Conservation (phyloP, 2,329 filamentous ascomycete genomes). For the Pyrenophora tritici-repentis region DNA sequence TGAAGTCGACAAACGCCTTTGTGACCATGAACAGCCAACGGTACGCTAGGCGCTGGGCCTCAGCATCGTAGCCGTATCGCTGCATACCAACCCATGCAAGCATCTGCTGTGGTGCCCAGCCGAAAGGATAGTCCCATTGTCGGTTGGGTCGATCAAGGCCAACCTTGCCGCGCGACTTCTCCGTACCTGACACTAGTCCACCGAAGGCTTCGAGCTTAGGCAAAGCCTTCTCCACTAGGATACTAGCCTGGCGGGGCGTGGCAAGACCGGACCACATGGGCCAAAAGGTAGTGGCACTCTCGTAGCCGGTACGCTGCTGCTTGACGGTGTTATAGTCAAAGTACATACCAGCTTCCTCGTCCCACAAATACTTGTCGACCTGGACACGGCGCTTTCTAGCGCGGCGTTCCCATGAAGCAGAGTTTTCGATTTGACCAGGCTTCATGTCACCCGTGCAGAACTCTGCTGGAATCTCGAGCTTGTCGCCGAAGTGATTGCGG, state of each 20-base stretch:
- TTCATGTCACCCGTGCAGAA: slow-evolving; percentile 71
- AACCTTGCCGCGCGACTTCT: slow-evolving; percentile 81
- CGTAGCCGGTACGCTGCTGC: slow-evolving; percentile 80
- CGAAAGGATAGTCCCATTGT: slow-evolving; percentile 98
- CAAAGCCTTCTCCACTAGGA: slow-evolving; percentile 78
- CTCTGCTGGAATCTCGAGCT: slow-evolving; percentile 77
- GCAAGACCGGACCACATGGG: slow-evolving; percentile 93
- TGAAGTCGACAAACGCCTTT: slow-evolving; percentile 97
- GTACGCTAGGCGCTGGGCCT: slow-evolving; percentile 87
- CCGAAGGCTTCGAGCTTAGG: slow-evolving; percentile 88
- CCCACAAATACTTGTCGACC: slow-evolving; percentile 94
- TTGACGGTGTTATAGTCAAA: slow-evolving; percentile 94
- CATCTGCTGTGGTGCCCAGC: slow-evolving; percentile 99
- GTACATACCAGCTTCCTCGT: slow-evolving; percentile 90
- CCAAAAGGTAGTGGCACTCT: slow-evolving; percentile 95
- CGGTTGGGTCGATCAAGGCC: slow-evolving; percentile 85
- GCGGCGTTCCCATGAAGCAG: slow-evolving; percentile 86
- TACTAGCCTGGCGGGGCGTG: slow-evolving; percentile 81
- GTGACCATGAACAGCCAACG: slow-evolving; percentile 99
- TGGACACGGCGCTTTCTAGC: slow-evolving; percentile 80
- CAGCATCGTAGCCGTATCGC: slow-evolving; percentile 88
- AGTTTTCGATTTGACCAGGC: slow-evolving; percentile 75
- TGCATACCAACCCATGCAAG: slow-evolving; percentile 92
- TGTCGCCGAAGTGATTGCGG: slow-evolving; percentile 81
- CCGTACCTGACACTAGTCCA: slow-evolving; percentile 85